These are phyloP conservation scores for Talaromyces sp. DNA, from an alignment of 2,329 filamentous ascomycete species.

Conservation along the genomic window DNA sequence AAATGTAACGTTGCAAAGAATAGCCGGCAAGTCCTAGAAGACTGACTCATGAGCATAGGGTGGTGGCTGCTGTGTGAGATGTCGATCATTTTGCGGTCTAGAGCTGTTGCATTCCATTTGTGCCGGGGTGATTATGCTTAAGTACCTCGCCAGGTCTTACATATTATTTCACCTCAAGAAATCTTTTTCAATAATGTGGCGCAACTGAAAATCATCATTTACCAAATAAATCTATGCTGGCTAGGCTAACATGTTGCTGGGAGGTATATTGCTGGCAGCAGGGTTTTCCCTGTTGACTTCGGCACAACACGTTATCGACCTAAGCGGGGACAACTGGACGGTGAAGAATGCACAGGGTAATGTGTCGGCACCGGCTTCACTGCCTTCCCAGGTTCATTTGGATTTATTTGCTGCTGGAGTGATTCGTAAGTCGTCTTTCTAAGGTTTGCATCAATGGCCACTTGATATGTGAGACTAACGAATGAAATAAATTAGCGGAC, in stretches of 20 bases:
- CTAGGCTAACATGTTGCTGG: background rate
- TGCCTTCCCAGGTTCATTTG: constrained; percentile 59
- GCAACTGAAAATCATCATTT: background rate
- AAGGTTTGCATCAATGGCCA: background rate
- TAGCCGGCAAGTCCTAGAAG: background rate
- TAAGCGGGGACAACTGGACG: constrained; percentile 45
- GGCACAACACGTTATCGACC: constrained; percentile 38
- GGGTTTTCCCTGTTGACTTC: constrained; percentile 21
- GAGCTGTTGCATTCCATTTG: background rate
- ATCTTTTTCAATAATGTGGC: background rate
- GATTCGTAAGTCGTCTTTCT: constrained; percentile 46
- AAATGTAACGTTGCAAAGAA: background rate
- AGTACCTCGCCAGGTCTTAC: background rate
- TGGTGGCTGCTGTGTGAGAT: background rate
- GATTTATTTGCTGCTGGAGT: constrained; percentile 54
- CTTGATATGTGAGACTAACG: constrained; percentile 10
- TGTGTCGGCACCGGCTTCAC: constrained; percentile 52
- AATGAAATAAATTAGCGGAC: constrained; percentile 26
- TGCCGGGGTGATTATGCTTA: background rate
- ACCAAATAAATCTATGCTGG: background rate
- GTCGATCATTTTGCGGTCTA: background rate
- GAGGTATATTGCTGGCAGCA: constrained; percentile 2
- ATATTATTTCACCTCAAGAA: background rate
- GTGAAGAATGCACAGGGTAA: constrained; percentile 47
- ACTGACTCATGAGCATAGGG: background rate